phyloP scores from a whole-genome alignment of 2,329 filamentous ascomycete species.

The Madurella mycetomatis region DNA sequence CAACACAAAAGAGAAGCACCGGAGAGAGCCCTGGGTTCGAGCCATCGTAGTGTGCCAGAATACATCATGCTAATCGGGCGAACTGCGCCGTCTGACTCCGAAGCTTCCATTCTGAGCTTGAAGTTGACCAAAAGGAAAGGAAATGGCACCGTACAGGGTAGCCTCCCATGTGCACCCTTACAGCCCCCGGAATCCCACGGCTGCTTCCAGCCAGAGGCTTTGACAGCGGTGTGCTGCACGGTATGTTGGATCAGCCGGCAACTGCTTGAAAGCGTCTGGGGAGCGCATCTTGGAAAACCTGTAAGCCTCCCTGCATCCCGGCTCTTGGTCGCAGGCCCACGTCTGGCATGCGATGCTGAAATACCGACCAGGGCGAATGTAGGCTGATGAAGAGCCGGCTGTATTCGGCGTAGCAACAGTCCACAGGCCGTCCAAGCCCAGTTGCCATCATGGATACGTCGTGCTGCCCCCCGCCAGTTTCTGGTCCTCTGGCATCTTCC shows the following conservation, averaged over 20 bases:
- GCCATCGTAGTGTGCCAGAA: neutral
- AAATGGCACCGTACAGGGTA: neutral
- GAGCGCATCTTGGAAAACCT: neutral
- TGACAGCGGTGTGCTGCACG: neutral
- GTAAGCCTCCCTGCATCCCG: neutral
- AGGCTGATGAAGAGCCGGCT: conserved; percentile 16
- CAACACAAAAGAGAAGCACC: conserved; percentile 1
- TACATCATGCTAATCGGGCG: conserved; percentile 1
- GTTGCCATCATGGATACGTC: conserved; percentile 11
- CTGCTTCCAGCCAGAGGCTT: neutral
- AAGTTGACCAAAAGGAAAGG: neutral
- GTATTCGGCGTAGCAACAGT: conserved; percentile 14
- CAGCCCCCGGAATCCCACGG: neutral
- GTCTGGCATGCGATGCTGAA: neutral
- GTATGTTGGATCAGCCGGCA: conserved; percentile 18
- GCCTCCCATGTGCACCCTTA: neutral
- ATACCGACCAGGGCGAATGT: neutral
- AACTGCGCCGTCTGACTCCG: conserved; percentile 4
- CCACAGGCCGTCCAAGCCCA: neutral
- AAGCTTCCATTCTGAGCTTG: neutral
- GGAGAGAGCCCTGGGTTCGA: conserved; percentile 2
- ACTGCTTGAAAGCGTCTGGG: conserved; percentile 11
- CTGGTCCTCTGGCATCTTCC: conserved; percentile 10
- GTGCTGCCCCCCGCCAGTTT: neutral
- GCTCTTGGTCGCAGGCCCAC: neutral